Base-by-base conservation (phyloP, 2,329 filamentous ascomycete species). In the Fusarium equiseti region DNA sequence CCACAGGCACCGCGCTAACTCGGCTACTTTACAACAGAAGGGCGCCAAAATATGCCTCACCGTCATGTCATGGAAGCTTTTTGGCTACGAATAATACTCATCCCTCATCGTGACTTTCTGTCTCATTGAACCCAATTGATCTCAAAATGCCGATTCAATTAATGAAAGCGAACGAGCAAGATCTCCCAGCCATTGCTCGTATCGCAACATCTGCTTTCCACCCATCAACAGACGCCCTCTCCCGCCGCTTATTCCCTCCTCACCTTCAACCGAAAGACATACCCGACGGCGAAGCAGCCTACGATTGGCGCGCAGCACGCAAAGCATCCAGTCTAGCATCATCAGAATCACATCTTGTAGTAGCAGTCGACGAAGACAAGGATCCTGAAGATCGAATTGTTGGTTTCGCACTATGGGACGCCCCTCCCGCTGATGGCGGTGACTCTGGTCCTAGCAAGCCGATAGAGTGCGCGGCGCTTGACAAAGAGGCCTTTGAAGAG, bases 301-400 rank as follows among this genome's bases (percentile, higher is more conserved):
- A 65, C n/a, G 60, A 59, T 9, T 65, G 62, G 62, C 62, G 60
- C 8, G 29, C 54, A 20, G 62, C 62, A 5, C 62, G 62, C 7
- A 65, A 65, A 51, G 16, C 52, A 16, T 42, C 60, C 1, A 65
- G 62, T 31, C 10, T 51, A 12, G 45, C 26, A 6, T 65, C 60
- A 0, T 0, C 45, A 7, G 62, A 59, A 6, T 51, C 62, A 0
- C 45, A 59, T 13, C 31, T 65, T 0, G 10, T 65, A 4, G 40
- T 65, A 2, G 62, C 62, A 1, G 5, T 65, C 8, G 62, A 65
- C 8, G 53, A 65, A 1, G 38, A 65, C 0, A 46, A 59, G 3
- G 11, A 4, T 5, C 6, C 6, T 1, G n/a, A 24, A 18, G 52
- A 59, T 9, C 45, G 35, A 10, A 40, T 65, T 4, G 60, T 65